These are phyloP conservation scores for Gossypium schwendimanii DNA, from an alignment of 441 rosid species.

Conservation along the genomic window DNA sequence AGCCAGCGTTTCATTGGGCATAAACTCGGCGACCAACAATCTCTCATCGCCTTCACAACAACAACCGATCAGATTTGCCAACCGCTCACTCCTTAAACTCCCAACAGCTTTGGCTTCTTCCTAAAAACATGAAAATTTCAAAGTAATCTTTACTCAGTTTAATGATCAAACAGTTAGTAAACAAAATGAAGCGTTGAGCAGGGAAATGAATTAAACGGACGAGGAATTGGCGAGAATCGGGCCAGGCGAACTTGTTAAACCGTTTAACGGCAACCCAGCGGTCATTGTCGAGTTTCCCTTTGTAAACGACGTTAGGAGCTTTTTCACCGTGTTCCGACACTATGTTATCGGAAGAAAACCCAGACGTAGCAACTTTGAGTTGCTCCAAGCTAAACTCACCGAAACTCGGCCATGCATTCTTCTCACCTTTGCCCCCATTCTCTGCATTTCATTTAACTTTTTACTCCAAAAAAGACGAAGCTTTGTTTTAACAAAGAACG, in stretches of 20 bases:
- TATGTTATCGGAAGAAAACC: constrained; percentile 54
- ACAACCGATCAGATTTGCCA: constrained; percentile 61
- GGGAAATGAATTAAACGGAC: constrained; percentile 24
- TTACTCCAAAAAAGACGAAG: background rate
- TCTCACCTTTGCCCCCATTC: constrained; percentile 34
- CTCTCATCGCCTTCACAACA: constrained; percentile 67
- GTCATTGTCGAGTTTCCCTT: constrained; percentile 48
- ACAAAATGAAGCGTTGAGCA: background rate
- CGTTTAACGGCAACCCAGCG: constrained; percentile 60
- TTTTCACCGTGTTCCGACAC: constrained; percentile 70
- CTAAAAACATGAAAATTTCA: constrained; percentile 19
- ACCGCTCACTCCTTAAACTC: constrained; percentile 49
- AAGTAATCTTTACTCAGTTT: background rate
- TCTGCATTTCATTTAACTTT: constrained; percentile 23
- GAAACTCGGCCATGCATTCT: constrained; percentile 43
- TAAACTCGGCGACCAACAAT: constrained; percentile 60
- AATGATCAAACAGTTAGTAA: background rate
- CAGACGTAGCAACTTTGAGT: constrained; percentile 48
- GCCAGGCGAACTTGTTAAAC: constrained; percentile 61
- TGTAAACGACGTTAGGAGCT: constrained; percentile 61
- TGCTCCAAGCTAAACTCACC: constrained; percentile 46
- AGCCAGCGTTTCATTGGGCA: constrained; percentile 65
- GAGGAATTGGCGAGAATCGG: constrained; percentile 59
- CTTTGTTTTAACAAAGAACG: background rate
- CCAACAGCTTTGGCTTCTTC: constrained; percentile 71